Conservation (phyloP, 352 stramenopile genomes). For the Phytopythium delawarense region DNA sequence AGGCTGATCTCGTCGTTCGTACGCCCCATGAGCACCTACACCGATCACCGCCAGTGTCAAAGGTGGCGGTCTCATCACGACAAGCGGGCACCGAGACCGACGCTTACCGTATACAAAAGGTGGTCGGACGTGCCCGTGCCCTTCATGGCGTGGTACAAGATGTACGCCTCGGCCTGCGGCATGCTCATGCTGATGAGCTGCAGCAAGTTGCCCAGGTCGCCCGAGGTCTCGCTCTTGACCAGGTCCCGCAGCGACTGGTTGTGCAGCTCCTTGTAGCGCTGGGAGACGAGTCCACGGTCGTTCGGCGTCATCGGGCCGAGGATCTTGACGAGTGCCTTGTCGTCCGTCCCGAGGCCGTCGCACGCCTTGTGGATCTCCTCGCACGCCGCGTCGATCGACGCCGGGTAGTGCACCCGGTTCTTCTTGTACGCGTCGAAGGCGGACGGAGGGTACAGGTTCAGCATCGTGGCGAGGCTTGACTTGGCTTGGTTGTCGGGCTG, state of each 20-base stretch:
- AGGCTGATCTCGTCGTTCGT: constrained; percentile 47
- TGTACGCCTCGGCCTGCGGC: constrained; percentile 53
- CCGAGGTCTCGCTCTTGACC: constrained; percentile 62
- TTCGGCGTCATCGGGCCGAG: constrained; percentile 39
- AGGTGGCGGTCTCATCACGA: no score
- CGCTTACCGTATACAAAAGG: constrained; percentile 38
- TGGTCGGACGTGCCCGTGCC: constrained; percentile 52
- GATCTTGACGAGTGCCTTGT: constrained; percentile 51
- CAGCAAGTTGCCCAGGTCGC: constrained; percentile 54
- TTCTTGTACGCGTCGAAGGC: constrained; percentile 66
- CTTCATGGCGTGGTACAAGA: constrained; percentile 60
- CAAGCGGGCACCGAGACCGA: not conserved
- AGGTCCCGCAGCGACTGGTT: constrained; percentile 40
- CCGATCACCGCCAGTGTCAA: not conserved
- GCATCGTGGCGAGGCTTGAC: constrained; percentile 17
- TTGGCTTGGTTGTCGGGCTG: not conserved
- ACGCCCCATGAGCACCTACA: constrained; percentile 37
- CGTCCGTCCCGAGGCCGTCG: constrained; percentile 58
- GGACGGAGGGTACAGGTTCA: constrained; percentile 57
- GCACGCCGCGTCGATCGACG: constrained; percentile 39
- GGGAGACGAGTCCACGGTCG: constrained; percentile 41
- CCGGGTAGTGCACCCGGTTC: constrained; percentile 35
- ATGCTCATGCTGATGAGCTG: constrained; percentile 51
- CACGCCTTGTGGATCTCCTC: constrained; percentile 70
- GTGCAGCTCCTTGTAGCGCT: constrained; percentile 60